A percentile compares a stretch with the other conserved stretches of the same genome.
Conservation (phyloP, 768 basidiomycete species). For the Grammothele lineata region DNA sequence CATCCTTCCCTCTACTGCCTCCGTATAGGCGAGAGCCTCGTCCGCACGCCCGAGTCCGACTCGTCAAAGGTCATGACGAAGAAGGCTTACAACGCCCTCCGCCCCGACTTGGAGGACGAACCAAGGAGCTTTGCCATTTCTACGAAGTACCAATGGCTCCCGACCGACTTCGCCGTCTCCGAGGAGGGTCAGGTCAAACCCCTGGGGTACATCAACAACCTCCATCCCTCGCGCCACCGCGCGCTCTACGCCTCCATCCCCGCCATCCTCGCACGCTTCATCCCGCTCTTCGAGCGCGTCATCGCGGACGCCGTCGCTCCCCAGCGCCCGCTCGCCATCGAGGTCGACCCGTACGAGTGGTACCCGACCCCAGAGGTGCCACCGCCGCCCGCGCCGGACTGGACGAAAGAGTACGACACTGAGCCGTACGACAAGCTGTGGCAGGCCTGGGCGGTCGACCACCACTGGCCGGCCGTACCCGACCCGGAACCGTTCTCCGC, state of each 20-base stretch:
- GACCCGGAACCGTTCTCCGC: not conserved
- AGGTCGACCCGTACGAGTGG: not conserved
- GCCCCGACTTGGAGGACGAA: not conserved
- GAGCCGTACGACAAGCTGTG: constrained; percentile 1
- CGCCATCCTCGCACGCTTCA: constrained; percentile 13
- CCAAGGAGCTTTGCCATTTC: constrained; percentile 11
- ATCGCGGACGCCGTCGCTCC: constrained; percentile 10
- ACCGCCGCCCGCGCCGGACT: too few relatives aligned
- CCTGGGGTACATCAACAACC: constrained; percentile 26
- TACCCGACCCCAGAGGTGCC: not conserved
- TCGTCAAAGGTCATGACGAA: not conserved
- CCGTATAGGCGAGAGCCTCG: not conserved
- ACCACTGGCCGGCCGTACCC: not conserved
- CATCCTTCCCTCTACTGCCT: too few relatives aligned
- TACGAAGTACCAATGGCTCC: constrained; percentile 22
- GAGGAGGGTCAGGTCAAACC: constrained; percentile 15
- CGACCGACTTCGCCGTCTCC: constrained; percentile 25
- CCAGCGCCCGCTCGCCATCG: not conserved
- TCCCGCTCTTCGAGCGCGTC: constrained; percentile 26
- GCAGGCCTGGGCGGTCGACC: too few relatives aligned
- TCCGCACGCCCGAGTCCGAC: not conserved
- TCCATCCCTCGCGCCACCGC: constrained; percentile 19
- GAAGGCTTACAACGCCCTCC: not conserved
- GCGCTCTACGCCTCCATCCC: too few relatives aligned
- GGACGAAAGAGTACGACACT: not conserved